Conservation (phyloP, 495 filamentous ascomycete genomes). For the Hypoxylon trugodes region DNA sequence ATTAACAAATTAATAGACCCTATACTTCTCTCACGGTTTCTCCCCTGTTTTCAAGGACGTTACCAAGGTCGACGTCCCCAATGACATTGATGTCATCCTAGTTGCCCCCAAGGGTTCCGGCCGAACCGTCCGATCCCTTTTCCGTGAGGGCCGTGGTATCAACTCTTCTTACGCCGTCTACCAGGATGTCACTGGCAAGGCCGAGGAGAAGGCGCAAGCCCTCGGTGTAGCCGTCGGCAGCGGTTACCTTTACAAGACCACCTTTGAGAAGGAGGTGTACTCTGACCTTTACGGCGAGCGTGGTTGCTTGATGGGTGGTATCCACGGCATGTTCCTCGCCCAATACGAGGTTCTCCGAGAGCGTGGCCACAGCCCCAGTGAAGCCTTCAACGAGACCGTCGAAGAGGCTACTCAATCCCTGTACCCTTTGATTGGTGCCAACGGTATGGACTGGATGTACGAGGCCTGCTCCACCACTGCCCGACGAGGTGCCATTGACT, state of each 20-base stretch:
- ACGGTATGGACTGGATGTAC: conserved; percentile 99
- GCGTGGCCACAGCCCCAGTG: conserved; percentile 93
- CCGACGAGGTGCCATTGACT: conserved; percentile 98
- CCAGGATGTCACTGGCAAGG: conserved; percentile 98
- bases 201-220: conserved; percentile 97
- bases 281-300: conserved; percentile 99
- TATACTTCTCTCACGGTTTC: conserved; percentile 99
- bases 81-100: conserved; percentile 97
- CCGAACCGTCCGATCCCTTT: conserved; percentile 96
- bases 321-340: conserved; percentile 99
- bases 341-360: conserved; percentile 99
- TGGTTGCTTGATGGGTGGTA: conserved; percentile 99
- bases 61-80: conserved; percentile 97
- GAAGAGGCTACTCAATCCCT: conserved; percentile 98
- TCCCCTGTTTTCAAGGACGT: conserved; percentile 99
- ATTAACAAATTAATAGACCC: conserved; percentile 66
- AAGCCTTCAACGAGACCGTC: conserved; percentile 99
- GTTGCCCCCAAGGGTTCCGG: conserved; percentile 98
- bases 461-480: conserved; percentile 98
- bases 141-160: conserved; percentile 98
- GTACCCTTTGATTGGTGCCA: conserved; percentile 93
- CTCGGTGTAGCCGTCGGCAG: conserved; percentile 95
- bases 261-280: conserved; percentile 99
- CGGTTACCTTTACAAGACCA: conserved; percentile 99
- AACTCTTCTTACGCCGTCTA: conserved; percentile 98